Conservation (phyloP, 2,329 filamentous ascomycete genomes). For the Aulographum hederae region DNA sequence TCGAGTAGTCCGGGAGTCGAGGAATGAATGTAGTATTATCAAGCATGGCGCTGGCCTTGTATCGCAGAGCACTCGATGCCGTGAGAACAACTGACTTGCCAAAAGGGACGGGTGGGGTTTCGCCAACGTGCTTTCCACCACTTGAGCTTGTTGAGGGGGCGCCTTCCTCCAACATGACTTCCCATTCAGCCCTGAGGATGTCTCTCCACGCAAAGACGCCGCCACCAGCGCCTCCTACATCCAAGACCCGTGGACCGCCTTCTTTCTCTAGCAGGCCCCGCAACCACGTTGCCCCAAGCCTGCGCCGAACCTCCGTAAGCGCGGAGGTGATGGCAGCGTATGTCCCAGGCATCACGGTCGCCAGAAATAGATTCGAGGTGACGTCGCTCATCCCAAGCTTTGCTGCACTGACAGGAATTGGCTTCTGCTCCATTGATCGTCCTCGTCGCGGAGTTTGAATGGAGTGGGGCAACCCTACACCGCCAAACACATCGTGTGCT, state of each 20-base stretch:
- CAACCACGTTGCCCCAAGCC: constrained; percentile 55
- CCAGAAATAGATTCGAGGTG: constrained; percentile 55
- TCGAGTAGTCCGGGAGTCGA: constrained; percentile 78
- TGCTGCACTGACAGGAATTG: constrained; percentile 44
- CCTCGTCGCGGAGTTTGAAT: constrained; percentile 44
- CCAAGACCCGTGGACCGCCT: constrained; percentile 48
- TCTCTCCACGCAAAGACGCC: constrained; percentile 61
- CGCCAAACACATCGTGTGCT: constrained; percentile 61
- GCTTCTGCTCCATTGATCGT: constrained; percentile 38
- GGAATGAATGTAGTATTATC: constrained; percentile 86
- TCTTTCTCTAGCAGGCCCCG: constrained; percentile 40
- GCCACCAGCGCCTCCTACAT: constrained; percentile 57
- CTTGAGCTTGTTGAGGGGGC: constrained; percentile 6
- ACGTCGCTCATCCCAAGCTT: constrained; percentile 54
- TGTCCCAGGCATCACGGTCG: constrained; percentile 49
- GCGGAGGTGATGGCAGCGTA: constrained; percentile 51
- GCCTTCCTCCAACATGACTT: constrained; percentile 34
- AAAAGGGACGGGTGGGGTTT: constrained; percentile 29
- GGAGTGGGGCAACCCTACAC: constrained; percentile 56
- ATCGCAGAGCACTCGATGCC: constrained; percentile 54
- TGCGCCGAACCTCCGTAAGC: constrained; percentile 55
- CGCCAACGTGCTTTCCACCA: constrained; percentile 17
- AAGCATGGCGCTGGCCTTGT: constrained; percentile 58
- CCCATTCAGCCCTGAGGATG: constrained; percentile 66
- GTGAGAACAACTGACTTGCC: constrained; percentile 70